Evolutionary conservation across 352 stramenopile species (phyloP).

Genomic region (Globisporangium polare): DNA sequence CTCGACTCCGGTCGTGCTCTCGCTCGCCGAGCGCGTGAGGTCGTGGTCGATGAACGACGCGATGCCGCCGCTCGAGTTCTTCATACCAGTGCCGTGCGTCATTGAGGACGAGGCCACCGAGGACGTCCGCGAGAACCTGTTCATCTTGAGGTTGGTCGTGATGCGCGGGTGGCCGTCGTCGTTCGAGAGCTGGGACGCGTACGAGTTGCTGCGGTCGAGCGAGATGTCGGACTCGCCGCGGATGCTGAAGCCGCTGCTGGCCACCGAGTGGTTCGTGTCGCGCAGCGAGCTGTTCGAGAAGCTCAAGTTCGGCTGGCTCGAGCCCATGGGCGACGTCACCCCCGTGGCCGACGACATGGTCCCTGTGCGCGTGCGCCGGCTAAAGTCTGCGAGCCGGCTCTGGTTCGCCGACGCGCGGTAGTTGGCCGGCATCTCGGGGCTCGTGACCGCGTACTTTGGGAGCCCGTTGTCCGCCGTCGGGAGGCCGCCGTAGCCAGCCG

Average conservation of each 20-base stretch:
- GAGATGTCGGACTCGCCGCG: slow-evolving; percentile 11
- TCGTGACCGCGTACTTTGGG: slow-evolving; percentile 20
- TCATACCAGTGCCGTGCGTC: not conserved
- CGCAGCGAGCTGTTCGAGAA: slow-evolving; percentile 7
- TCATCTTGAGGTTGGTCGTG: slow-evolving; percentile 12
- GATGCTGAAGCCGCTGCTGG: slow-evolving; percentile 1
- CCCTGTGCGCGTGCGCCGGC: slow-evolving; percentile 7
- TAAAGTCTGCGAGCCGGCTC: slow-evolving; percentile 13
- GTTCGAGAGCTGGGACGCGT: slow-evolving; percentile 11
- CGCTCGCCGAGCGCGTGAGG: slow-evolving; percentile 6
- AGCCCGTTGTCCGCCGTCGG: slow-evolving; percentile 6
- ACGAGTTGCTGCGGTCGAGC: slow-evolving; percentile 1
- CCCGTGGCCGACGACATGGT: not conserved
- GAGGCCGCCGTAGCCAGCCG: slow-evolving; percentile 8
- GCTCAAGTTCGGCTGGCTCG: not conserved
- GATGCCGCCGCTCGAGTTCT: not conserved
- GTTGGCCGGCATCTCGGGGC: slow-evolving; percentile 16
- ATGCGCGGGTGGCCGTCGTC: slow-evolving; percentile 10
- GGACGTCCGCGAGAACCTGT: slow-evolving; percentile 8
- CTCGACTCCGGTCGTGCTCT: not conserved
- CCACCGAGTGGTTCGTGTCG: not conserved
- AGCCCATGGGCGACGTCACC: not conserved
- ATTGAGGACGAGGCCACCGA: slow-evolving; percentile 1
- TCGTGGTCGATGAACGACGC: slow-evolving; percentile 11
- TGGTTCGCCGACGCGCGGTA: slow-evolving; percentile 14